Conservation (phyloP, 2,329 filamentous ascomycete genomes). For the Fusarium sp. region DNA sequence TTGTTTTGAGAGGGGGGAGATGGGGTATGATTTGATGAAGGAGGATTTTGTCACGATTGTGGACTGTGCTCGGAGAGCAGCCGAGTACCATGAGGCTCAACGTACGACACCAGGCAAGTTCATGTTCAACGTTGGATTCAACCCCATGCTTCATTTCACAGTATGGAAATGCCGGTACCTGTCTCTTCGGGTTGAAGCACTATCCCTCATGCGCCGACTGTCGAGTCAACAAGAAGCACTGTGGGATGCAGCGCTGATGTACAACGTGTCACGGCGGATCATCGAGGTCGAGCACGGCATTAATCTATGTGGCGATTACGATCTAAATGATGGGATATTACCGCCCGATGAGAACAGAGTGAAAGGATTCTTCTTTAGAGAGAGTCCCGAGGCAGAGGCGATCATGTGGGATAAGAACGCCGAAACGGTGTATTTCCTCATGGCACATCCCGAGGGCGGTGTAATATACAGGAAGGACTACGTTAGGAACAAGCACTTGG, state of each 20-base stretch:
- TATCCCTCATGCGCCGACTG: constrained; percentile 46
- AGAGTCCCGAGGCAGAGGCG: neutral
- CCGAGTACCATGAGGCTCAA: neutral
- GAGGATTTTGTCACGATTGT: constrained; percentile 46
- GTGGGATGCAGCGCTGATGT: constrained; percentile 49
- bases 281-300: constrained; percentile 52
- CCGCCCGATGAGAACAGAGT: constrained; percentile 32
- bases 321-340: neutral
- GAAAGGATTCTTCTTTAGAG: constrained; percentile 25
- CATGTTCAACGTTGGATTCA: constrained; percentile 54
- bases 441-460: neutral
- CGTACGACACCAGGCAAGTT: constrained; percentile 41
- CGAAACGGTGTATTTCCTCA: neutral
- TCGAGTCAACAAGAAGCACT: constrained; percentile 47
- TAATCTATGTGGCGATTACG: constrained; percentile 33
- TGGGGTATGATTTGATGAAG: constrained; percentile 46
- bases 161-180: constrained; percentile 52
- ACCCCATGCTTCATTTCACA: constrained; percentile 51
- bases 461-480: neutral
- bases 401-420: neutral
- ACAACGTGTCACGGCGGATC: constrained; percentile 44
- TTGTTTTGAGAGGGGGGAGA: constrained; percentile 46
- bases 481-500: neutral
- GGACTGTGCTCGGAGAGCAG: constrained; percentile 33
- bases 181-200: constrained; percentile 46